phyloP scores from a whole-genome alignment of 768 basidiomycete species.

The Collybiopsis confluens region DNA sequence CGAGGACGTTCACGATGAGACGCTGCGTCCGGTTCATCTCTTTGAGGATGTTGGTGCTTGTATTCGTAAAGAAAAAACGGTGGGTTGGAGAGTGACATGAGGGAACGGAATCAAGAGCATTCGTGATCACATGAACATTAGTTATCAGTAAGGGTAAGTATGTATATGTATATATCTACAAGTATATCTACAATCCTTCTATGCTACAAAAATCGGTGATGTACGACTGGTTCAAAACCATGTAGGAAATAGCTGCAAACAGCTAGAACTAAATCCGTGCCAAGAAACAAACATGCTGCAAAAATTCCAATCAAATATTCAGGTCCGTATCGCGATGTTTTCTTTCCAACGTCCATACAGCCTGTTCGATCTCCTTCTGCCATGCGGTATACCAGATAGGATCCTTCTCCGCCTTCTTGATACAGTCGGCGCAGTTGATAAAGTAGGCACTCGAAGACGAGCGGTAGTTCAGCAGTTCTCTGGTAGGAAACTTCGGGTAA shows the following conservation, averaged over 20 bases:
- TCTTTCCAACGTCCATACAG: neutral
- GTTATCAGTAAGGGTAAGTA: too few relatives aligned
- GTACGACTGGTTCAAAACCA: too few relatives aligned
- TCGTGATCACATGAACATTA: too few relatives aligned
- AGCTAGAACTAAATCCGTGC: too few relatives aligned
- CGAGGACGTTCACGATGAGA: conserved; percentile 20
- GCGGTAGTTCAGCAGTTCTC: conserved; percentile 36
- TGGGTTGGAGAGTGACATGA: neutral
- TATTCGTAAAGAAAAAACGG: neutral
- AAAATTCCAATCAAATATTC: neutral
- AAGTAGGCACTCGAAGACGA: conserved; percentile 33
- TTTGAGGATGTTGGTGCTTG: neutral
- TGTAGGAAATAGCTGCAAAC: too few relatives aligned
- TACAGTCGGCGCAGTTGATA: conserved; percentile 50
- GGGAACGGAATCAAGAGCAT: neutral
- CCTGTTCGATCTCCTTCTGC: conserved; percentile 18
- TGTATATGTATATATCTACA: too few relatives aligned
- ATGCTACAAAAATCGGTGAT: too few relatives aligned
- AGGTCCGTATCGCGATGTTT: neutral
- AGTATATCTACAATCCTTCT: too few relatives aligned
- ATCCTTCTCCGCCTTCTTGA: conserved; percentile 28
- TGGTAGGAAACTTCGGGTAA: conserved; percentile 16
- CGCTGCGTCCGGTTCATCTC: neutral
- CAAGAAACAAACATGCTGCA: too few relatives aligned
- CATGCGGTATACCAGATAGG: conserved; percentile 36